Evolutionary conservation across 306 rosid genomes (phyloP).

Genomic region (Hippophae rhamnoides): DNA sequence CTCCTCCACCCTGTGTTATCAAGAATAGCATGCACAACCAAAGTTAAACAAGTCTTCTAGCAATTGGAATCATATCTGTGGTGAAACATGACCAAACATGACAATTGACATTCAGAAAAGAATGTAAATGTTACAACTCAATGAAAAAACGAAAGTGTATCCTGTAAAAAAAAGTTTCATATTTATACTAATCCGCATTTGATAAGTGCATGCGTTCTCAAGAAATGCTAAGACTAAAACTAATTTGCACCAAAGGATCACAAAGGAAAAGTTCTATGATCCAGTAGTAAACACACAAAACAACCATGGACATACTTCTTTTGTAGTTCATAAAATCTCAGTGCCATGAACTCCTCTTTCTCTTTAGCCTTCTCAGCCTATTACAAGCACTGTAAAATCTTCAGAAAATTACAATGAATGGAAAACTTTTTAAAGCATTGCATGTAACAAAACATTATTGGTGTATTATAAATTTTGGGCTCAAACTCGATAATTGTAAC

Average conservation of each 20-base stretch:
- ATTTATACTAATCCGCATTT: neutral
- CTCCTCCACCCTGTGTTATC: constrained; percentile 66
- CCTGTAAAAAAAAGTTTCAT: neutral
- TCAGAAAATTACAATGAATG: constrained; percentile 15
- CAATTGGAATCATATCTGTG: neutral
- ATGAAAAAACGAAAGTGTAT: neutral
- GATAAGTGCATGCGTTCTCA: neutral
- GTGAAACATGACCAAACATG: no score
- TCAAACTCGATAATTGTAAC: constrained; percentile 26
- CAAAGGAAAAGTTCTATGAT: neutral
- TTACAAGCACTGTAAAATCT: constrained; percentile 19
- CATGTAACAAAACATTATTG: constrained; percentile 1
- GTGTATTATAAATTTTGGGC: constrained; percentile 6
- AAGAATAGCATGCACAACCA: constrained; percentile 15
- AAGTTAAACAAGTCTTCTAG: neutral
- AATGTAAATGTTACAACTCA: no score
- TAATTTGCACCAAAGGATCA: neutral
- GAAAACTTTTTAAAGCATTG: neutral
- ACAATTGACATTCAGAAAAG: no score
- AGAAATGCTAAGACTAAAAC: neutral
- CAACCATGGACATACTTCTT: constrained; percentile 41
- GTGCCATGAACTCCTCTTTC: constrained; percentile 59
- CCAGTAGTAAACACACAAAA: neutral
- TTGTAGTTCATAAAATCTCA: constrained; percentile 40
- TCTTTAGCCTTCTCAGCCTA: constrained; percentile 96